phyloP scores from a whole-genome alignment of 768 basidiomycete species.

The Rhizopogon sp. region DNA sequence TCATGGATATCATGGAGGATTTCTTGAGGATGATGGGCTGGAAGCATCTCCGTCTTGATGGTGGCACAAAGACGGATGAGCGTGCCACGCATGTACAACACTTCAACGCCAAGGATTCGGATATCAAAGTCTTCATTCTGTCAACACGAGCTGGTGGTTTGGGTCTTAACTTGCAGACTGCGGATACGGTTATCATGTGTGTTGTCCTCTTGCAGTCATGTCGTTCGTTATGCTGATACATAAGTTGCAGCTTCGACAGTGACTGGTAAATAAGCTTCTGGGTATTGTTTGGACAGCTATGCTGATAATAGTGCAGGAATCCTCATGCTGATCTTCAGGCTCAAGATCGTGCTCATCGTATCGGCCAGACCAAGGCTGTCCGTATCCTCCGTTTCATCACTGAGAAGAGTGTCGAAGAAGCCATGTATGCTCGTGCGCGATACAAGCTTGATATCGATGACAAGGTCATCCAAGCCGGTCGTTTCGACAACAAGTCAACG shows the following conservation, averaged over 20 bases:
- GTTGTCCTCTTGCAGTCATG: slow-evolving; percentile 22
- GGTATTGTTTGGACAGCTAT: neutral
- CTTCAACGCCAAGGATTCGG: slow-evolving; percentile 88
- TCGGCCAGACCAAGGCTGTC: slow-evolving; percentile 97
- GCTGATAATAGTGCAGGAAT: slow-evolving; percentile 54
- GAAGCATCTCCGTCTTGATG: slow-evolving; percentile 91
- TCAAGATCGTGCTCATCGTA: slow-evolving; percentile 99
- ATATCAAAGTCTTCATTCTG: slow-evolving; percentile 87
- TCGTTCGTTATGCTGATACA: slow-evolving; percentile 7
- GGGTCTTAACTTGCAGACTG: slow-evolving; percentile 92
- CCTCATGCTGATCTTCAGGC: slow-evolving; percentile 99
- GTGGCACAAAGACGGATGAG: slow-evolving; percentile 94
- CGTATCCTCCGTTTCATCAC: slow-evolving; percentile 96
- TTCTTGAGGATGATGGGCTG: slow-evolving; percentile 84
- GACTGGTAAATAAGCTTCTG: slow-evolving; percentile 47
- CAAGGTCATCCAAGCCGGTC: slow-evolving; percentile 98
- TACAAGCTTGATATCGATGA: slow-evolving; percentile 98
- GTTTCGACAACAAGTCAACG: slow-evolving; percentile 98
- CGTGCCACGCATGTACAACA: slow-evolving; percentile 80
- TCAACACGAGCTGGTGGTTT: slow-evolving; percentile 93
- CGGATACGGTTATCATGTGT: slow-evolving; percentile 93
- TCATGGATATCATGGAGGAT: slow-evolving; percentile 98
- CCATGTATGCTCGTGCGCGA: slow-evolving; percentile 91
- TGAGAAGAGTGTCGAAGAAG: slow-evolving; percentile 97
- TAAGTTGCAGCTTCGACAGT: slow-evolving; percentile 58